phyloP scores from a whole-genome alignment of 768 basidiomycete species.

The Hericium rajendrae region DNA sequence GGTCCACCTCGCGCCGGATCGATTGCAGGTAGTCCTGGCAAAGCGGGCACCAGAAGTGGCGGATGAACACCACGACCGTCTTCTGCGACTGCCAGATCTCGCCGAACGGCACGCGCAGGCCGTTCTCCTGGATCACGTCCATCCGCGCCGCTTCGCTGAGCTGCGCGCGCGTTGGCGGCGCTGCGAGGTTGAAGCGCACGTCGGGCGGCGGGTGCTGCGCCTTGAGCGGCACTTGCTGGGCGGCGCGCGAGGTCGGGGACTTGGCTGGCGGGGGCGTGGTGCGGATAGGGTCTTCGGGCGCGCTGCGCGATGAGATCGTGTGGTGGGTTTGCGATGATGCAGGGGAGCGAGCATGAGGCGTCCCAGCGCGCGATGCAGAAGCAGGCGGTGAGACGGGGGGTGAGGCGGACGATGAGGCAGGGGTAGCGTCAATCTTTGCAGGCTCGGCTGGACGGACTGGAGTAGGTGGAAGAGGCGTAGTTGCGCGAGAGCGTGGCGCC shows the following conservation, averaged over 20 bases:
- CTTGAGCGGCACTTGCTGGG: not conserved
- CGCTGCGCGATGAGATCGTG: not conserved
- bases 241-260: not conserved
- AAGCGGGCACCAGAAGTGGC: constrained; percentile 74
- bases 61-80: constrained; percentile 76
- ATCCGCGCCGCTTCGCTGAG: constrained; percentile 53
- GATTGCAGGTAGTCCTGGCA: constrained; percentile 85
- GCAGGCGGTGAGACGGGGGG: not conserved
- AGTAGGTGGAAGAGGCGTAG: not conserved
- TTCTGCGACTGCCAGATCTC: constrained; percentile 47
- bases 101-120: constrained; percentile 57
- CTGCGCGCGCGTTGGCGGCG: constrained; percentile 43
- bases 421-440: not conserved
- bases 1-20: constrained; percentile 39
- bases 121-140: constrained; percentile 58
- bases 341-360: not conserved
- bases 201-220: constrained; percentile 14
- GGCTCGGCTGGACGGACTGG: not conserved
- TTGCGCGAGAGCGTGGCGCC: not conserved
- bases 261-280: not conserved
- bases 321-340: not conserved
- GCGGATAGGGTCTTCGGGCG: not conserved
- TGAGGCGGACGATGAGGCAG: not conserved
- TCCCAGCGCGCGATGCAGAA: not conserved
- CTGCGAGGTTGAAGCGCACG: constrained; percentile 19